Conservation (phyloP, 345 rosid genomes). For the Luvunga scandens region DNA sequence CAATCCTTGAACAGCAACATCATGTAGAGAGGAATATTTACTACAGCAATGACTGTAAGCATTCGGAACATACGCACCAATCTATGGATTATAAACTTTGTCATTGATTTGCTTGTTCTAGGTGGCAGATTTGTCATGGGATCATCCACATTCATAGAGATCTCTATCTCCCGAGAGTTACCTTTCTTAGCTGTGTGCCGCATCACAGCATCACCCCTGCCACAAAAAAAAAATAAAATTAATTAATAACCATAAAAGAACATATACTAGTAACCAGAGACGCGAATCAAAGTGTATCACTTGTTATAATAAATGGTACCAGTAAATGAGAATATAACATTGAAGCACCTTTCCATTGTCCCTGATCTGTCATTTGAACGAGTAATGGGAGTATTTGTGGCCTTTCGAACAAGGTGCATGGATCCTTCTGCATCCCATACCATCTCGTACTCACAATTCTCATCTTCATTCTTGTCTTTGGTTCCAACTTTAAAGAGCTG, state of each 20-base stretch:
- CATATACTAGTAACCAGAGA: neutral
- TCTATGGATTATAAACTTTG: slow-evolving; percentile 56
- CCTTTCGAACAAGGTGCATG: slow-evolving; percentile 88
- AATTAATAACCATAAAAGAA: neutral
- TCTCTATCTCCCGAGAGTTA: slow-evolving; percentile 39
- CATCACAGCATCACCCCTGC: slow-evolving; percentile 68
- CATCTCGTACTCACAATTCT: slow-evolving; percentile 78
- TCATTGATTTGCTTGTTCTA: slow-evolving; percentile 53
- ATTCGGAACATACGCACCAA: slow-evolving; percentile 47
- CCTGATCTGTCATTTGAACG: slow-evolving; percentile 36
- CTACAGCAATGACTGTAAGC: slow-evolving; percentile 53
- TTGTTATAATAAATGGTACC: neutral
- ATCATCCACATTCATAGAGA: slow-evolving; percentile 42
- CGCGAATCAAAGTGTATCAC: neutral
- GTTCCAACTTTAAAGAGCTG: slow-evolving; percentile 36
- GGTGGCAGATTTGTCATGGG: slow-evolving; percentile 34
- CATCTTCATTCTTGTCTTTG: slow-evolving; percentile 81
- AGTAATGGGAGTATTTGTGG: slow-evolving; percentile 24
- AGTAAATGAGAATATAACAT: neutral
- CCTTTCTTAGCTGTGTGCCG: slow-evolving; percentile 61
- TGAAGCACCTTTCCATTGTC: slow-evolving; percentile 54
- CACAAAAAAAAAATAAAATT: neutral
- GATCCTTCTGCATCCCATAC: slow-evolving; percentile 93
- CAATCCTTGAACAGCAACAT: slow-evolving; percentile 93
- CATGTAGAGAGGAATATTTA: slow-evolving; percentile 74